These are phyloP conservation scores for Calonectria naviculata DNA, from an alignment of 2,329 filamentous ascomycete species.

Conservation along the genomic window DNA sequence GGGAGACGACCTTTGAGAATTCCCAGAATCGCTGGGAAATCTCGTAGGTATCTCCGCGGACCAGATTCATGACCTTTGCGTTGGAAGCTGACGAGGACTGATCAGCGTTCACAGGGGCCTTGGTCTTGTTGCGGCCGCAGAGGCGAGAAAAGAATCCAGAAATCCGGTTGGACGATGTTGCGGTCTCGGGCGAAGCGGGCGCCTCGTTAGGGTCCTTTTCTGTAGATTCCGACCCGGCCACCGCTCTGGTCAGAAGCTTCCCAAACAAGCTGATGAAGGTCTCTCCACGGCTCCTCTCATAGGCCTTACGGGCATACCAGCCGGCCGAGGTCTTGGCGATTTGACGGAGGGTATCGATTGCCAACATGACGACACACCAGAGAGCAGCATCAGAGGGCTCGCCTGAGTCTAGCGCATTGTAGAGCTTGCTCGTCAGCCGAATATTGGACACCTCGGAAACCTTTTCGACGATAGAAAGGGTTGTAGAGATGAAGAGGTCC, in stretches of 20 bases:
- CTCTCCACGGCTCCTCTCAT: constrained; percentile 86
- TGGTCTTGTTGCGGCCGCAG: constrained; percentile 34
- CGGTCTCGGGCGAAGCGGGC: not conserved
- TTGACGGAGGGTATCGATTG: constrained; percentile 47
- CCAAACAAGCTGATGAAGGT: constrained; percentile 51
- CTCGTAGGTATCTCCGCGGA: constrained; percentile 85
- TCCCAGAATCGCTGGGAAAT: constrained; percentile 91
- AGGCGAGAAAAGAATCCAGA: constrained; percentile 29
- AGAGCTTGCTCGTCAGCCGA: constrained; percentile 50
- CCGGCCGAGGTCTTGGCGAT: constrained; percentile 55
- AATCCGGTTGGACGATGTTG: not conserved
- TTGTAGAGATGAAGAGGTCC: constrained; percentile 77
- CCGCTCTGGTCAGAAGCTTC: constrained; percentile 51
- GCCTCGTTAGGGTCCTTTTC: constrained; percentile 44
- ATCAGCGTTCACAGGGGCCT: not conserved
- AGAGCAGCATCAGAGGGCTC: constrained; percentile 45
- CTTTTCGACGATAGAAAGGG: constrained; percentile 67
- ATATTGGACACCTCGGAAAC: constrained; percentile 52
- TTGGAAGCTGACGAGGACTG: constrained; percentile 75
- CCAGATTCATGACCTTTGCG: constrained; percentile 90
- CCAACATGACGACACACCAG: constrained; percentile 52
- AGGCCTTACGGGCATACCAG: constrained; percentile 87
- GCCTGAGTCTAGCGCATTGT: constrained; percentile 45
- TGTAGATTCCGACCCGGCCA: constrained; percentile 51
- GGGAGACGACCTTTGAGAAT: constrained; percentile 78